Evolutionary conservation across 768 basidiomycete genomes (phyloP).

Genomic region (Trametes gibbosa): DNA sequence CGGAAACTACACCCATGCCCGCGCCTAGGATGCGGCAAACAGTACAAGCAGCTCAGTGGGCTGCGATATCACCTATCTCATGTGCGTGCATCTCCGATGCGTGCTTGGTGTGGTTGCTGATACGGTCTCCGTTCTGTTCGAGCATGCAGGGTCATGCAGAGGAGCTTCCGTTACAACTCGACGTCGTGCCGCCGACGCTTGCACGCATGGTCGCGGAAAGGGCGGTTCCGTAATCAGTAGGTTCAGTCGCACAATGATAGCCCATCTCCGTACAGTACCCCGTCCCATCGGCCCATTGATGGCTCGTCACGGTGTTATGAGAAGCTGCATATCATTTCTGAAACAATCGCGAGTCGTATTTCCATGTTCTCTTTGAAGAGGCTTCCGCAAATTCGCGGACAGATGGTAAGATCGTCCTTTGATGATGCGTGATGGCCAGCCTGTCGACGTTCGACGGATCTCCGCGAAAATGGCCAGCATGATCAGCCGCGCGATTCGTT

Average conservation of each 20-base stretch:
- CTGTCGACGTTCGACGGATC: too few relatives aligned
- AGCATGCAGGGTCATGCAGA: slow-evolving; percentile 58
- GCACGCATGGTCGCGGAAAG: slow-evolving; percentile 49
- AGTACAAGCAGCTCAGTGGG: slow-evolving; percentile 80
- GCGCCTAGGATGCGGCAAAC: slow-evolving; percentile 64
- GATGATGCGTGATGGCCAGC: too few relatives aligned
- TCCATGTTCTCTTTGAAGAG: neutral
- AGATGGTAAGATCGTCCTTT: too few relatives aligned
- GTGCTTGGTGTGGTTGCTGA: neutral
- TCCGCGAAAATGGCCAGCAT: too few relatives aligned
- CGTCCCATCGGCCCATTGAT: neutral
- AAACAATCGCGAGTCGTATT: neutral
- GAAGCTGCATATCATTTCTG: too few relatives aligned
- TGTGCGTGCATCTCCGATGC: slow-evolving; percentile 41
- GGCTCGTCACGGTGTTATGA: too few relatives aligned
- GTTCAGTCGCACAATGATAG: neutral
- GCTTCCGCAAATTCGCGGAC: too few relatives aligned
- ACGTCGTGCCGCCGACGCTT: slow-evolving; percentile 64
- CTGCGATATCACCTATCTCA: slow-evolving; percentile 78
- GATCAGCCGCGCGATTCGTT: too few relatives aligned
- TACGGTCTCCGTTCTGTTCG: neutral
- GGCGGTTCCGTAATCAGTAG: neutral
- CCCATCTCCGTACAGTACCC: neutral
- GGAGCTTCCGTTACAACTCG: slow-evolving; percentile 64
- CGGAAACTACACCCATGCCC: slow-evolving; percentile 55